phyloP scores from a whole-genome alignment of 305 asterid genomes.

The Fraxinus sp. region DNA sequence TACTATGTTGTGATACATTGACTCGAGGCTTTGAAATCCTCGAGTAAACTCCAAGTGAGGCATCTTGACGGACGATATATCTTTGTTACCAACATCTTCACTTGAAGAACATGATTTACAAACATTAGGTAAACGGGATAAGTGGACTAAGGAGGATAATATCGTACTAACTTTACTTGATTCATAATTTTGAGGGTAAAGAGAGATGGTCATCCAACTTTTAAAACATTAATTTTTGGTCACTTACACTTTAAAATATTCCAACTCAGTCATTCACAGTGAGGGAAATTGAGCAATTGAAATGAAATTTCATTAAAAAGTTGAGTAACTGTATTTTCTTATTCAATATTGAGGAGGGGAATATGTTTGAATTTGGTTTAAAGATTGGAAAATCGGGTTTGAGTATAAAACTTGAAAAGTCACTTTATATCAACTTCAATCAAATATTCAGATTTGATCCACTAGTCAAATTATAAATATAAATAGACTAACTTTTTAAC shows the following conservation, averaged over 20 bases:
- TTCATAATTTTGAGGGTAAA: not conserved
- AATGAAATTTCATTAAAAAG: too few relatives aligned
- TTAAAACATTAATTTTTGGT: not conserved
- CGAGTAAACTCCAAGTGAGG: not conserved
- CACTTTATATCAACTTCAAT: too few relatives aligned
- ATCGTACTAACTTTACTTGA: not conserved
- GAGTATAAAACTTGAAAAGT: too few relatives aligned
- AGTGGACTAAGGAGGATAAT: not conserved
- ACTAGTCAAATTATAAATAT: too few relatives aligned
- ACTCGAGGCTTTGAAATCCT: not conserved
- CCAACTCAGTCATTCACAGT: not conserved
- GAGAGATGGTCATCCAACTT: not conserved
- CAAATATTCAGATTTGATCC: too few relatives aligned
- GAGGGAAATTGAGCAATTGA: not conserved
- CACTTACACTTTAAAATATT: not conserved
- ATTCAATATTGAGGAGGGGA: not conserved
- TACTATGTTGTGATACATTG: not conserved
- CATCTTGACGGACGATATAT: not conserved
- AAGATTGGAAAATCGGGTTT: too few relatives aligned
- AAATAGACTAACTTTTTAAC: too few relatives aligned
- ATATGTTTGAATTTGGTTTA: too few relatives aligned
- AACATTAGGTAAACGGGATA: not conserved
- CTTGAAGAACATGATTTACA: not conserved
- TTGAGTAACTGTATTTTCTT: not conserved
- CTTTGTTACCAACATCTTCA: not conserved